phyloP scores from a whole-genome alignment of 1,284 basidiomycete genomes.

The Trichosporon faecale region DNA sequence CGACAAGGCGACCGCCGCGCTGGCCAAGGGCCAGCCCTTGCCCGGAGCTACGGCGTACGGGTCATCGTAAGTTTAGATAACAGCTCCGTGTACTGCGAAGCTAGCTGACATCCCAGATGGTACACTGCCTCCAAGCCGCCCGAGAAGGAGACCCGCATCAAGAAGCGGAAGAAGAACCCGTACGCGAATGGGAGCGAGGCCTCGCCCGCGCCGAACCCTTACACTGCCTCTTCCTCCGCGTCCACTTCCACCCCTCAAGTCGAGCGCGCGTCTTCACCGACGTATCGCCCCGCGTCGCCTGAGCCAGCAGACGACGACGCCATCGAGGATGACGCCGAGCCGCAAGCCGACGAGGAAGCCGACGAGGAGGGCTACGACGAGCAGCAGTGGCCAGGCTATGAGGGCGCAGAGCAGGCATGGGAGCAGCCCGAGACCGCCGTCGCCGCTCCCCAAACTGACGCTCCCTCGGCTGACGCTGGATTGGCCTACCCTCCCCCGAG shows the following conservation, averaged over 20 bases:
- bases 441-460: not conserved
- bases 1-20: slow-evolving; percentile 50
- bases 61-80: slow-evolving; percentile 36
- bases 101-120: slow-evolving; percentile 22
- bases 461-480: slow-evolving; percentile 6
- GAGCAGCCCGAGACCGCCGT: not conserved
- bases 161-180: slow-evolving; percentile 13
- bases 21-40: slow-evolving; percentile 41
- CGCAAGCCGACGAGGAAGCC: slow-evolving; percentile 2
- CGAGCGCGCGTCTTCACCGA: slow-evolving; percentile 12
- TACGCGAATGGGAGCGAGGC: not conserved
- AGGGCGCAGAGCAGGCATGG: not conserved
- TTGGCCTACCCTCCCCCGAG: slow-evolving; percentile 23
- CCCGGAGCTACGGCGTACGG: slow-evolving; percentile 37
- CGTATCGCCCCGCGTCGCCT: slow-evolving; percentile 24
- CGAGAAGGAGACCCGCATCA: slow-evolving; percentile 7
- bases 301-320: not conserved
- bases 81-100: no score
- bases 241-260: not conserved
- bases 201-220: not conserved
- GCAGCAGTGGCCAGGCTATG: slow-evolving; percentile 3
- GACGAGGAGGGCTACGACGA: slow-evolving; percentile 15
- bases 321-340: not conserved
- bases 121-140: slow-evolving; percentile 21
- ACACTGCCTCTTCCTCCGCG: not conserved